A percentile compares a stretch with the other conserved stretches of the same genome.
phyloP scores from a whole-genome alignment of 495 filamentous ascomycete genomes.

The Daldinia childiae region DNA sequence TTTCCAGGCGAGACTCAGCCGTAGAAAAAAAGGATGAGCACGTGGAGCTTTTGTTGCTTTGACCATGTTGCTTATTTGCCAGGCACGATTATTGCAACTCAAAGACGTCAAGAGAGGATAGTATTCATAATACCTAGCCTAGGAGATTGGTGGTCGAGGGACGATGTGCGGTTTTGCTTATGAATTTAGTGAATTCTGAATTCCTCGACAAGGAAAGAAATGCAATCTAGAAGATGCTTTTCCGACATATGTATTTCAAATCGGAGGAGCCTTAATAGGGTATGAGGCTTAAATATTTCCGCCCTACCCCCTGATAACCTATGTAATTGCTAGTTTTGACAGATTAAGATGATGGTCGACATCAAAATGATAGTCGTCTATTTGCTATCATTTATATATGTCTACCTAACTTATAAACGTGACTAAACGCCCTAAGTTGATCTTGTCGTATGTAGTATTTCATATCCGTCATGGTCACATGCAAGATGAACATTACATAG shows the following conservation, averaged over 20 bases:
- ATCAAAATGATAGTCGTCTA: slow-evolving; percentile 8
- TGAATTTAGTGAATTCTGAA: slow-evolving; percentile 14
- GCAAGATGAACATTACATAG: slow-evolving; percentile 8
- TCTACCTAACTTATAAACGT: not conserved
- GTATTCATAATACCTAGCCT: slow-evolving; percentile 18
- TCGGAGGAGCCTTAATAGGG: slow-evolving; percentile 19
- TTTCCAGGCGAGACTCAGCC: slow-evolving; percentile 15
- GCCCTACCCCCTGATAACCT: slow-evolving; percentile 7
- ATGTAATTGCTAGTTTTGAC: slow-evolving; percentile 27
- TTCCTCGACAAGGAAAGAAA: slow-evolving; percentile 20
- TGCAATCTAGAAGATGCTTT: slow-evolving; percentile 18
- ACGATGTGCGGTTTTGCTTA: slow-evolving; percentile 12
- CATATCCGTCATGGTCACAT: slow-evolving; percentile 18
- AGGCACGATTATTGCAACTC: slow-evolving; percentile 28
- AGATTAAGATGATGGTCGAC: slow-evolving; percentile 18
- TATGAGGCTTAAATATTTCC: slow-evolving; percentile 11
- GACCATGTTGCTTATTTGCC: slow-evolving; percentile 18
- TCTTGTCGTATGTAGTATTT: not conserved
- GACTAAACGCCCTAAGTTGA: not conserved
- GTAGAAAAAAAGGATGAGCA: slow-evolving; percentile 17
- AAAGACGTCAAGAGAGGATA: slow-evolving; percentile 12
- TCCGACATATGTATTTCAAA: slow-evolving; percentile 24
- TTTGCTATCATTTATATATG: not conserved
- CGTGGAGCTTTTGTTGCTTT: slow-evolving; percentile 15
- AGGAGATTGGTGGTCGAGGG: slow-evolving; percentile 2